Evolutionary conservation across 768 basidiomycete species (phyloP).

Genomic region (Lactarius indigo): DNA sequence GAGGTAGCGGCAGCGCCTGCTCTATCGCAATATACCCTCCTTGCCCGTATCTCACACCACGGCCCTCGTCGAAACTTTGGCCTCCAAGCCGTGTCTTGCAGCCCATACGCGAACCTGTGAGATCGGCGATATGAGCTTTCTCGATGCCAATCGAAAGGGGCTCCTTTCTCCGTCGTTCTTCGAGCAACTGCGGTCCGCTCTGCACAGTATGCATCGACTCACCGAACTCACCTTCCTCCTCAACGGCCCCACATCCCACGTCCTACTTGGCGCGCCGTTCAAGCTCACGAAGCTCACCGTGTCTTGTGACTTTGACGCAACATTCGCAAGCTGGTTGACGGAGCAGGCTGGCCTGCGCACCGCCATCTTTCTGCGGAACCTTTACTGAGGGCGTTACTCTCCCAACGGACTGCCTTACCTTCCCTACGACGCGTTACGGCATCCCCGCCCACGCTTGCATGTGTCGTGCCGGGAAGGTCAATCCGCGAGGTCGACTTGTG

Average conservation of each 20-base stretch:
- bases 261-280: slow-evolving; percentile 29
- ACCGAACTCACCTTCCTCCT: slow-evolving; percentile 30
- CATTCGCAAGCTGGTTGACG: slow-evolving; percentile 27
- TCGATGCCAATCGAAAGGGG: slow-evolving; percentile 12
- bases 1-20: slow-evolving; percentile 18
- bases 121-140: slow-evolving; percentile 19
- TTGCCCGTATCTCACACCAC: slow-evolving; percentile 19
- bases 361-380: slow-evolving; percentile 30
- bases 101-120: slow-evolving; percentile 18
- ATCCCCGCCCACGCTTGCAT: slow-evolving; percentile 29
- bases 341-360: slow-evolving; percentile 25
- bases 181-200: slow-evolving; percentile 26
- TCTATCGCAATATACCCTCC: slow-evolving; percentile 24
- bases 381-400: slow-evolving; percentile 24
- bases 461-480: slow-evolving; percentile 29
- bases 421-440: slow-evolving; percentile 30
- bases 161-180: slow-evolving; percentile 18
- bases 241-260: slow-evolving; percentile 26
- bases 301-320: slow-evolving; percentile 29
- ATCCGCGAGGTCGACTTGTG: slow-evolving; percentile 30
- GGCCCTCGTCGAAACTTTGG: slow-evolving; percentile 19
- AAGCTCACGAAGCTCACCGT: slow-evolving; percentile 29
- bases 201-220: slow-evolving; percentile 28
- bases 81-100: slow-evolving; percentile 18
- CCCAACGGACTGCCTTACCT: slow-evolving; percentile 22